A percentile compares a stretch with the other conserved stretches of the same genome.
These are phyloP conservation scores for Mimosa pudica DNA, from an alignment of 306 rosid genomes.

Conservation along the genomic window DNA sequence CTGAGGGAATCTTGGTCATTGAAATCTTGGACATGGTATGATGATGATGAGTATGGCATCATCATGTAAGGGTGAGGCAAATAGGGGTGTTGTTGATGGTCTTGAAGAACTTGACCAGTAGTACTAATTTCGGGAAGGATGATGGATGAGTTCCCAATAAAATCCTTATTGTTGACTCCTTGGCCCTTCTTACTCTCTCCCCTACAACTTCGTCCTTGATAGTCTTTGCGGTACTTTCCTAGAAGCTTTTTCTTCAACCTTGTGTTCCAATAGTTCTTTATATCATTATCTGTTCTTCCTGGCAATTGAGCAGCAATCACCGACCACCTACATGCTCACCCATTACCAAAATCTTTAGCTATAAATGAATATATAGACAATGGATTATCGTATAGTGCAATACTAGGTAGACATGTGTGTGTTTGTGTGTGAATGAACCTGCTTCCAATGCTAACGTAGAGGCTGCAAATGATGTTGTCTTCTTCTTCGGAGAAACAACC, in stretches of 20 bases:
- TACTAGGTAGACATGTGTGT: not conserved
- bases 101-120: conserved; percentile 41
- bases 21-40: conserved; percentile 28
- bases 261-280: conserved; percentile 98
- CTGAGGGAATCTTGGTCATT: conserved; percentile 56
- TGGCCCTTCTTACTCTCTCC: conserved; percentile 48
- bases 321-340: conserved; percentile 64
- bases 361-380: not conserved
- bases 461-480: conserved; percentile 85
- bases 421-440: conserved; percentile 43
- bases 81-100: conserved; percentile 30
- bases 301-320: conserved; percentile 95
- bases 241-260: conserved; percentile 86
- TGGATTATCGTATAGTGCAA: not conserved
- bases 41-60: conserved; percentile 32
- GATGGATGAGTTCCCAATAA: conserved; percentile 28
- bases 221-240: conserved; percentile 75
- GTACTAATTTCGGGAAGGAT: conserved; percentile 13
- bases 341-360: not conserved
- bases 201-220: conserved; percentile 45
- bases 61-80: conserved; percentile 46
- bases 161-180: conserved; percentile 20
- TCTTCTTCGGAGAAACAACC: conserved; percentile 95
- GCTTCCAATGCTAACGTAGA: conserved; percentile 90
- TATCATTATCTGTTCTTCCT: conserved; percentile 91